These are phyloP conservation scores for Pouteria campechiana DNA, from an alignment of 179 eudicot genomes.

Conservation along the genomic window DNA sequence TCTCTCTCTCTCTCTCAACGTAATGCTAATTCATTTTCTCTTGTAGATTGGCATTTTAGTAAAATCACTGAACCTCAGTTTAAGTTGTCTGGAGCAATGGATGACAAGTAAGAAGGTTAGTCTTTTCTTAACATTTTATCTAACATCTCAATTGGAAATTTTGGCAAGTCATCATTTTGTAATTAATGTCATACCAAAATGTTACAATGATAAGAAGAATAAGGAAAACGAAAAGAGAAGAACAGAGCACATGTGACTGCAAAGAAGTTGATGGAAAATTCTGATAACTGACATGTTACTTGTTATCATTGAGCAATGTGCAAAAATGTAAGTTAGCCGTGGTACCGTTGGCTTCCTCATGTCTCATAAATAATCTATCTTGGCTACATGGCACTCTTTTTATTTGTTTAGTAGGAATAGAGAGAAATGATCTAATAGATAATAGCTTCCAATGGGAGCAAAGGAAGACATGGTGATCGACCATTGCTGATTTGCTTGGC, in stretches of 20 bases:
- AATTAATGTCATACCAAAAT: background rate
- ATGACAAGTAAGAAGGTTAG: slow-evolving; percentile 65
- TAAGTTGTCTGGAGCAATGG: slow-evolving; percentile 55
- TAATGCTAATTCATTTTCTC: too few relatives aligned
- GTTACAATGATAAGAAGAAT: background rate
- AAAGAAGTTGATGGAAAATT: background rate
- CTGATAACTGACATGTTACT: too few relatives aligned
- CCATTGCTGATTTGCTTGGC: slow-evolving; percentile 7
- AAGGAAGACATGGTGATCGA: background rate
- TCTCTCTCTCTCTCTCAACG: too few relatives aligned
- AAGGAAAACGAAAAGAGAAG: background rate
- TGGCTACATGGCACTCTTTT: too few relatives aligned
- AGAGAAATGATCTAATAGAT: background rate
- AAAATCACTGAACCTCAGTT: slow-evolving; percentile 38
- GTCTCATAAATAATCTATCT: too few relatives aligned
- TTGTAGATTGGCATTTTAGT: slow-evolving; percentile 65
- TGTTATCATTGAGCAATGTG: too few relatives aligned
- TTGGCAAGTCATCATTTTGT: background rate
- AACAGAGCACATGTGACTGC: background rate
- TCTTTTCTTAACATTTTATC: background rate
- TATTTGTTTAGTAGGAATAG: background rate
- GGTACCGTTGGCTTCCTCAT: too few relatives aligned
- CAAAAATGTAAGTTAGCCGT: too few relatives aligned
- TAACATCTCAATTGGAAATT: background rate
- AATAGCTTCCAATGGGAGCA: too few relatives aligned